These are phyloP conservation scores for Scutellaria barbata DNA, from an alignment of 257 asterid genomes.

Conservation along the genomic window DNA sequence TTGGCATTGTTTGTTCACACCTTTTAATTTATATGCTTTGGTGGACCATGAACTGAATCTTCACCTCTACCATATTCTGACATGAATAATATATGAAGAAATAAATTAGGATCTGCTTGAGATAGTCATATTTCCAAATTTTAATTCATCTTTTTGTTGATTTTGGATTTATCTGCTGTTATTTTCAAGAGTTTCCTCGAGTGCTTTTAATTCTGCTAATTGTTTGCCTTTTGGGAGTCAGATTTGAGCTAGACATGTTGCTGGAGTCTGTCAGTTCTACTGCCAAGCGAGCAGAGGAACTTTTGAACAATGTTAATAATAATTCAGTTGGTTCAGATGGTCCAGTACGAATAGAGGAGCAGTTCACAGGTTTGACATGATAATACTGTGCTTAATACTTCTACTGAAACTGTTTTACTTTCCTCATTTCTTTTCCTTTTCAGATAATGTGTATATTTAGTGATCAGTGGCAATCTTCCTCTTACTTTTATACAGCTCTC, in stretches of 20 bases:
- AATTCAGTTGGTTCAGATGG: slow-evolving; percentile 63
- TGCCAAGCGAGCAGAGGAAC: slow-evolving; percentile 82
- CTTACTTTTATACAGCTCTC: slow-evolving; percentile 57
- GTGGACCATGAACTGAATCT: slow-evolving; percentile 15
- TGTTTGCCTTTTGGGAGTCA: slow-evolving; percentile 38
- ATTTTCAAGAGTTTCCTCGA: slow-evolving; percentile 15
- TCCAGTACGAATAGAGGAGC: slow-evolving; percentile 73
- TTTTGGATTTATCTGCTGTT: slow-evolving; percentile 4
- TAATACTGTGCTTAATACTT: slow-evolving; percentile 15
- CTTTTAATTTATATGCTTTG: neutral
- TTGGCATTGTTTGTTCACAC: slow-evolving; percentile 16
- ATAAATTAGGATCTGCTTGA: neutral
- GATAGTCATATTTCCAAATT: slow-evolving; percentile 17
- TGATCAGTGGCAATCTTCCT: slow-evolving; percentile 30
- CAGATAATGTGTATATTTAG: slow-evolving; percentile 12
- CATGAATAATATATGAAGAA: slow-evolving; percentile 3
- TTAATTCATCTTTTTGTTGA: slow-evolving; percentile 18
- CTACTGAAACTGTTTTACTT: slow-evolving; percentile 14
- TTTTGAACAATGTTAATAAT: slow-evolving; percentile 61
- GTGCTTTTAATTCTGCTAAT: slow-evolving; percentile 22
- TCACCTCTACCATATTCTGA: slow-evolving; percentile 7
- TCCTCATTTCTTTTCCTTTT: neutral
- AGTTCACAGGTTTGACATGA: slow-evolving; percentile 76
- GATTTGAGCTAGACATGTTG: slow-evolving; percentile 98
- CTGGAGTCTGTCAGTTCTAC: slow-evolving; percentile 89